These are phyloP conservation scores for Entomortierella parvispora DNA, from an alignment of 192 early-diverging fungal species.

Conservation along the genomic window DNA sequence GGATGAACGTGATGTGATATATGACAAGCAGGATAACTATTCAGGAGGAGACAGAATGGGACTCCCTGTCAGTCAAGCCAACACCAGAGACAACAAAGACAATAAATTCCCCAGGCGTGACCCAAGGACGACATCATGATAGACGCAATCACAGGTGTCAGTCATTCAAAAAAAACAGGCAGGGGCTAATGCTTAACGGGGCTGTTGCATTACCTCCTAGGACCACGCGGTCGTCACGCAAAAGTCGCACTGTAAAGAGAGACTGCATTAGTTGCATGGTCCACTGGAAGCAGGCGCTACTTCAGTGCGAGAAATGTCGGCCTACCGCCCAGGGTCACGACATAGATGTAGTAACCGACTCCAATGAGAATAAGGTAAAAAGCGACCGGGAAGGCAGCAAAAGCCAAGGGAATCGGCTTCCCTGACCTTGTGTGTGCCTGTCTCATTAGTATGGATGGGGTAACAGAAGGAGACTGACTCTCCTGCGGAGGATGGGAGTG, in stretches of 20 bases:
- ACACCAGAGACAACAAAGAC: background rate
- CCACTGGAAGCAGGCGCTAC: no score
- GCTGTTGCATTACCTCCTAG: constrained; percentile 31
- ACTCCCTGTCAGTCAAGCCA: background rate
- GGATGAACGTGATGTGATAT: constrained; percentile 27
- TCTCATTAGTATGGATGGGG: background rate
- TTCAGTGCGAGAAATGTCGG: no score
- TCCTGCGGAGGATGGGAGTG: no score
- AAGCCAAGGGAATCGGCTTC: constrained; percentile 25
- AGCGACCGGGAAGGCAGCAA: constrained; percentile 26
- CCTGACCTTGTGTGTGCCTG: constrained; percentile 40
- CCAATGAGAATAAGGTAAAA: constrained; percentile 38
- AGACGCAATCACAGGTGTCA: no score
- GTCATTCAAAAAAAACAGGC: no score
- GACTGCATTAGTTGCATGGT: no score
- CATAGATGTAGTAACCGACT: constrained; percentile 37
- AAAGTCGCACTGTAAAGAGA: constrained; percentile 13
- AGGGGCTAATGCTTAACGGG: no score
- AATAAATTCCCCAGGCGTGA: background rate
- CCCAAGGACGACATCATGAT: no score
- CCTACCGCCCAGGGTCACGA: constrained; percentile 36
- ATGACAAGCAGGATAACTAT: constrained; percentile 30
- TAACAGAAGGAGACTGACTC: no score
- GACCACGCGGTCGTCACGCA: constrained; percentile 9
- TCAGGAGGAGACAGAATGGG: background rate